Evolutionary conservation across 768 basidiomycete genomes (phyloP).

Genomic region (Panus rudis): DNA sequence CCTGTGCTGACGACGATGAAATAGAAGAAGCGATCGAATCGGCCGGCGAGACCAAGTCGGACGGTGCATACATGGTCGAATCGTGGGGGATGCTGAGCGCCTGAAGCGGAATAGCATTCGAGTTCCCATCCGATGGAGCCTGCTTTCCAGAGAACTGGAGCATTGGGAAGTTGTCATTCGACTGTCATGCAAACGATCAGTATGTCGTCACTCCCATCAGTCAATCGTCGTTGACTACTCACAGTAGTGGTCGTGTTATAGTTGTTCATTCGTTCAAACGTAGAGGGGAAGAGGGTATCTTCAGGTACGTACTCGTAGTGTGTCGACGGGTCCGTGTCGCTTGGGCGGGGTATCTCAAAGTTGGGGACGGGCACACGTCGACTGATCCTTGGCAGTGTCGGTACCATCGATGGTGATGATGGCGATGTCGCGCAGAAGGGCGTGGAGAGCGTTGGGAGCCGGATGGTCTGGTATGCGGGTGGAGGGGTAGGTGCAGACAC

Average conservation of each 20-base stretch:
- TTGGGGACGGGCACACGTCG: conserved; percentile 49
- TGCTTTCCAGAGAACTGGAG: conserved; percentile 8
- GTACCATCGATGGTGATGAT: too few species aligned
- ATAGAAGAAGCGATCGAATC: conserved; percentile 35
- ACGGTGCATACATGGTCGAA: conserved; percentile 14
- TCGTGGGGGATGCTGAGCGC: conserved; percentile 38
- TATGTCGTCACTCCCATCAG: not conserved
- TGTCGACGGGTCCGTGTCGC: conserved; percentile 31
- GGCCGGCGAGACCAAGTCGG: conserved; percentile 18
- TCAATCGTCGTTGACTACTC: conserved; percentile 36
- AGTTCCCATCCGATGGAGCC: conserved; percentile 27
- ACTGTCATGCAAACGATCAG: conserved; percentile 2
- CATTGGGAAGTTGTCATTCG: conserved; percentile 5
- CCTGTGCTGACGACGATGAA: conserved; percentile 37
- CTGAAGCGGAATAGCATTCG: conserved; percentile 41
- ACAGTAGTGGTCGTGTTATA: conserved; percentile 33
- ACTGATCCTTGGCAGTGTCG: conserved; percentile 47
- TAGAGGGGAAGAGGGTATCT: conserved; percentile 34
- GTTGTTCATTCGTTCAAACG: conserved; percentile 25
- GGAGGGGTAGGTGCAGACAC: conserved; percentile 58
- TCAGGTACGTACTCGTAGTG: conserved; percentile 52
- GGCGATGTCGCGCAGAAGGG: conserved; percentile 63
- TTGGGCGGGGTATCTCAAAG: conserved; percentile 26
- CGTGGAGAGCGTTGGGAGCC: conserved; percentile 57
- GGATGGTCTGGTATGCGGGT: conserved; percentile 58